phyloP scores from a whole-genome alignment of 768 basidiomycete species.

The Mycena epipterygia region DNA sequence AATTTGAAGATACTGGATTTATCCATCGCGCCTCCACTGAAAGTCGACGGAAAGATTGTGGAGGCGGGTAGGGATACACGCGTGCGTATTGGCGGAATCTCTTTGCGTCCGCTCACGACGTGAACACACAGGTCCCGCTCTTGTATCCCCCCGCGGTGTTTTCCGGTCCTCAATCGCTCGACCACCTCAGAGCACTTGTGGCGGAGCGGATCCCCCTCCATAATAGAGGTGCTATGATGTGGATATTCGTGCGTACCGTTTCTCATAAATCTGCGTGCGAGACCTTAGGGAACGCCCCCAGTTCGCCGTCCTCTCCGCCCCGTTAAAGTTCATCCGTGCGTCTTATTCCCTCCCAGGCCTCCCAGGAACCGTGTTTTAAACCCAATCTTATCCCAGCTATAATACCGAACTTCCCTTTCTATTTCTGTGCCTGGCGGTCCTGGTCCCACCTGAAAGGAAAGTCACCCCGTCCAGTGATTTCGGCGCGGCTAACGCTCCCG shows the following conservation, averaged over 20 bases:
- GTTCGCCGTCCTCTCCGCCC: slow-evolving; percentile 62
- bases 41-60: slow-evolving; percentile 10
- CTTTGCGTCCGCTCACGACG: background rate
- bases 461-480: background rate
- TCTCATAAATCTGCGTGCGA: background rate
- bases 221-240: slow-evolving; percentile 18
- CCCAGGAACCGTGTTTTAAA: background rate
- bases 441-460: slow-evolving; percentile 68
- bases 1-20: slow-evolving; percentile 64
- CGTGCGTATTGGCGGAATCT: background rate
- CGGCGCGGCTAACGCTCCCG: background rate
- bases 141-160: slow-evolving; percentile 26
- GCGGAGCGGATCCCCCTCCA: slow-evolving; percentile 31
- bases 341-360: background rate
- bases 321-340: slow-evolving; percentile 65
- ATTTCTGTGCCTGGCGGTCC: slow-evolving; percentile 70
- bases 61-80: slow-evolving; percentile 4
- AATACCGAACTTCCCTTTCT: slow-evolving; percentile 69
- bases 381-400: slow-evolving; percentile 51
- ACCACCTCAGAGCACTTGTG: slow-evolving; percentile 27
- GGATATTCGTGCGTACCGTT: slow-evolving; percentile 25
- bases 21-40: slow-evolving; percentile 55
- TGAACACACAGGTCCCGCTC: slow-evolving; percentile 26
- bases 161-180: slow-evolving; percentile 33
- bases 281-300: background rate